These are phyloP conservation scores for Dryadomyces sulphureus DNA, from an alignment of 2,329 filamentous ascomycete genomes.

Conservation along the genomic window DNA sequence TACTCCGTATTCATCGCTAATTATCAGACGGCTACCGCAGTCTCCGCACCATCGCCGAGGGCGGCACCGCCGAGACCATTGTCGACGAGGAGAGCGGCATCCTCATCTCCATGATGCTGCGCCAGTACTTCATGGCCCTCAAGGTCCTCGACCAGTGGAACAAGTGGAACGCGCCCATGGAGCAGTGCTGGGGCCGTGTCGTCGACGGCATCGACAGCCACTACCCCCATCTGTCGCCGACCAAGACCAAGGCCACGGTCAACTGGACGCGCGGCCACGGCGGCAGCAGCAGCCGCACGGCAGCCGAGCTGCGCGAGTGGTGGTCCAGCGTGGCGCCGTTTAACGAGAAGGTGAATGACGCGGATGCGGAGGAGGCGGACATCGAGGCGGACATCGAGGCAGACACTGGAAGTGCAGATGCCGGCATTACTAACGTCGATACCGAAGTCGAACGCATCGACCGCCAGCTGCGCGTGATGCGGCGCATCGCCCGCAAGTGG, in stretches of 20 bases:
- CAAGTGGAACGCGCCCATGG: conserved; percentile 47
- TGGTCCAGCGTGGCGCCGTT: conserved; percentile 19
- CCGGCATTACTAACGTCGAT: too few species aligned
- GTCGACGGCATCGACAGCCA: conserved; percentile 42
- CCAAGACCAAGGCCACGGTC: background rate
- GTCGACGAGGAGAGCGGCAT: conserved; percentile 79
- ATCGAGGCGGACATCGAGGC: conserved; percentile 24
- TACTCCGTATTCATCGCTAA: background rate
- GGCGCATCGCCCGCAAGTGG: conserved; percentile 61
- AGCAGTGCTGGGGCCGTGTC: conserved; percentile 50
- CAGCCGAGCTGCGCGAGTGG: conserved; percentile 20
- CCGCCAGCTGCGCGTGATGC: conserved; percentile 40
- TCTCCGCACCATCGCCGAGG: conserved; percentile 60
- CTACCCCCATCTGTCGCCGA: conserved; percentile 30
- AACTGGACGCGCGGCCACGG: background rate
- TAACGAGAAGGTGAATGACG: conserved; percentile 31
- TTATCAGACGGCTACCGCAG: conserved; percentile 57
- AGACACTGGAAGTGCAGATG: too few species aligned
- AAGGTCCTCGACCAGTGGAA: conserved; percentile 71
- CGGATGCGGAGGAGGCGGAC: conserved; percentile 20
- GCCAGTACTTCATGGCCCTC: conserved; percentile 82
- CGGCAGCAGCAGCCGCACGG: conserved; percentile 18
- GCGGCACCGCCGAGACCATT: conserved; percentile 61
- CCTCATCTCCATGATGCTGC: conserved; percentile 70
- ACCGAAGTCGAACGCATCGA: conserved; percentile 30